Conservation (phyloP, 257 asterid genomes). For the Thymus mandschuricus region DNA sequence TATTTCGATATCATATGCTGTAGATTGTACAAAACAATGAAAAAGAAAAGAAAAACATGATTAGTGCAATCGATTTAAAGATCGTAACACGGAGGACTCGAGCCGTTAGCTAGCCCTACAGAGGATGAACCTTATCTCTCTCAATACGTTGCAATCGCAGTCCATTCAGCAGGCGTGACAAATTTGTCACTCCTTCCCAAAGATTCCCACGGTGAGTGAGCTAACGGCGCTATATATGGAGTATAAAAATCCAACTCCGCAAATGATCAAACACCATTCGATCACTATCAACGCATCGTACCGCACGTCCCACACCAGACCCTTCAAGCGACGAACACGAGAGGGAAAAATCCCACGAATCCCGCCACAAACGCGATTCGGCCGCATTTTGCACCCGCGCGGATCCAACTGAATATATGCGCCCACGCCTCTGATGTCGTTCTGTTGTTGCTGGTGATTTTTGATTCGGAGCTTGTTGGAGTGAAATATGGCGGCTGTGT, state of each 20-base stretch:
- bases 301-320: not conserved
- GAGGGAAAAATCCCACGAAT: slow-evolving; percentile 15
- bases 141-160: too few species aligned
- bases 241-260: not conserved
- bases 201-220: not conserved
- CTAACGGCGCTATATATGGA: not conserved
- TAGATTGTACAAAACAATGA: too few species aligned
- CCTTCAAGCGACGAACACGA: not conserved
- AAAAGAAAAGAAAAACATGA: too few species aligned
- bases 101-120: too few species aligned
- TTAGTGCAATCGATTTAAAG: too few species aligned
- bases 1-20: too few species aligned
- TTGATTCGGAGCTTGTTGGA: not conserved
- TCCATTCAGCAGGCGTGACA: not conserved
- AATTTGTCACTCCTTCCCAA: not conserved
- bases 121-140: too few species aligned
- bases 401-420: not conserved
- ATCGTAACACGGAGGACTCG: too few species aligned
- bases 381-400: not conserved
- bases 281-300: not conserved
- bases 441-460: not conserved
- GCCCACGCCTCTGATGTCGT: not conserved
- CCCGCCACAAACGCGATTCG: slow-evolving; percentile 13
- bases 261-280: not conserved
- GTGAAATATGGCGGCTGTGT: slow-evolving; percentile 34